A percentile compares a stretch with the other conserved stretches of the same genome.
phyloP scores from a whole-genome alignment of 768 basidiomycete genomes.

The Russula ochroleuca region DNA sequence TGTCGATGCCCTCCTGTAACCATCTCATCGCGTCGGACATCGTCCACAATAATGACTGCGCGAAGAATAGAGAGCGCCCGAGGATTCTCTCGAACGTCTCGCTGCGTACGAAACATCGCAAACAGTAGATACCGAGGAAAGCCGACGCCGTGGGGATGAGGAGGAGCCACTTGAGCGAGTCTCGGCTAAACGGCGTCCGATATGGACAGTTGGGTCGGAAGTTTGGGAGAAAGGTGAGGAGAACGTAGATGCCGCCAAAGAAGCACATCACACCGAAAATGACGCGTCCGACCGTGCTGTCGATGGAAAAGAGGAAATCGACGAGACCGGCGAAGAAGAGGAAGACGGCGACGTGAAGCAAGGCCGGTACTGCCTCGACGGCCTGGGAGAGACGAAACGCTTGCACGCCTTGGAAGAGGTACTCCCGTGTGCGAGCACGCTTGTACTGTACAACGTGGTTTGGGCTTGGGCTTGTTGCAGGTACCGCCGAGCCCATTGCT shows the following conservation, averaged over 20 bases:
- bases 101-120: not conserved
- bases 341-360: slow-evolving; percentile 16
- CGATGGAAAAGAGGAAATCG: slow-evolving; percentile 19
- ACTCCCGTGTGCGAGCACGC: slow-evolving; percentile 10
- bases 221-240: slow-evolving; percentile 13
- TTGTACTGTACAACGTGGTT: slow-evolving; percentile 2
- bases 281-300: not conserved
- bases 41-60: slow-evolving; percentile 2
- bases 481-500: slow-evolving; percentile 18
- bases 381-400: slow-evolving; percentile 1
- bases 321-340: slow-evolving; percentile 15
- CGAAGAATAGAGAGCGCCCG: not conserved
- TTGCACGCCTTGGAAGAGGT: slow-evolving; percentile 16
- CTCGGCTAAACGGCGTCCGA: slow-evolving; percentile 12
- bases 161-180: slow-evolving; percentile 10
- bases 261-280: not conserved
- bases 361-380: slow-evolving; percentile 1
- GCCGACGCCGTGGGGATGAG: not conserved
- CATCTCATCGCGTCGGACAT: slow-evolving; percentile 5
- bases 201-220: slow-evolving; percentile 13
- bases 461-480: slow-evolving; percentile 5
- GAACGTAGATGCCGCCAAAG: not conserved
- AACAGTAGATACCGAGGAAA: not conserved
- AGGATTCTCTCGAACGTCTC: not conserved
- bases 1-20: slow-evolving; percentile 2